phyloP scores from a whole-genome alignment of 2,329 filamentous ascomycete species.

The Parastagonospora nodorum region DNA sequence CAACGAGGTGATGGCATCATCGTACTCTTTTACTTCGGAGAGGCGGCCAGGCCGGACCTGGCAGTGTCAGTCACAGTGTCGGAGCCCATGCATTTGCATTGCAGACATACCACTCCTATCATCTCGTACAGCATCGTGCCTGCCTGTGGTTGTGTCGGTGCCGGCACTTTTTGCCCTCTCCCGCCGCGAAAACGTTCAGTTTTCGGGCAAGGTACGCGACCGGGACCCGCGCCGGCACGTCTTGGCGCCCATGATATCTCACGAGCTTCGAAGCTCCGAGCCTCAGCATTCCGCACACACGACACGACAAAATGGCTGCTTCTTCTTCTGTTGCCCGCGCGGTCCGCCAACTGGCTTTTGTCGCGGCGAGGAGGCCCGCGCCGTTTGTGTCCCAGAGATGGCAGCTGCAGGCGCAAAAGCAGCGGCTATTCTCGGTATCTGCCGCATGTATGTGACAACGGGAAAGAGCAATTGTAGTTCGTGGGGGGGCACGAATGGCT shows the following conservation, averaged over 20 bases:
- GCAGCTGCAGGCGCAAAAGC: conserved; percentile 26
- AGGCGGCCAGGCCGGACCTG: conserved; percentile 92
- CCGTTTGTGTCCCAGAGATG: conserved; percentile 32
- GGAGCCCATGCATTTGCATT: not conserved
- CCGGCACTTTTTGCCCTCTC: conserved; percentile 3
- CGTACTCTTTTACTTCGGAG: conserved; percentile 92
- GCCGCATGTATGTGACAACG: conserved; percentile 32
- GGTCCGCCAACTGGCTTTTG: conserved; percentile 42
- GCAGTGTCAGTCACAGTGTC: conserved; percentile 5
- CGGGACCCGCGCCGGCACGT: not conserved
- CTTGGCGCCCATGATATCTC: conserved; percentile 16
- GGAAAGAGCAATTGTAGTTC: conserved; percentile 4
- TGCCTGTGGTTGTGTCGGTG: not conserved
- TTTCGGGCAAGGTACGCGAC: conserved; percentile 25
- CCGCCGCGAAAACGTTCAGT: conserved; percentile 26
- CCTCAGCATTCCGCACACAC: conserved; percentile 4
- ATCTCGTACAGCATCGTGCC: conserved; percentile 89
- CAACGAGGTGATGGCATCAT: conserved; percentile 27
- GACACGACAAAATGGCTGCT: conserved; percentile 41
- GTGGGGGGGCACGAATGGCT: conserved; percentile 11
- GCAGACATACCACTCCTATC: conserved; percentile 80
- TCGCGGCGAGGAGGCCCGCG: conserved; percentile 28
- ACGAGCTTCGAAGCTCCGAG: conserved; percentile 1
- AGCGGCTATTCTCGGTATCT: conserved; percentile 47
- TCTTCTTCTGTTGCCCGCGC: conserved; percentile 39